These are phyloP conservation scores for Daldinia caldariorum DNA, from an alignment of 495 filamentous ascomycete species.

Conservation along the genomic window DNA sequence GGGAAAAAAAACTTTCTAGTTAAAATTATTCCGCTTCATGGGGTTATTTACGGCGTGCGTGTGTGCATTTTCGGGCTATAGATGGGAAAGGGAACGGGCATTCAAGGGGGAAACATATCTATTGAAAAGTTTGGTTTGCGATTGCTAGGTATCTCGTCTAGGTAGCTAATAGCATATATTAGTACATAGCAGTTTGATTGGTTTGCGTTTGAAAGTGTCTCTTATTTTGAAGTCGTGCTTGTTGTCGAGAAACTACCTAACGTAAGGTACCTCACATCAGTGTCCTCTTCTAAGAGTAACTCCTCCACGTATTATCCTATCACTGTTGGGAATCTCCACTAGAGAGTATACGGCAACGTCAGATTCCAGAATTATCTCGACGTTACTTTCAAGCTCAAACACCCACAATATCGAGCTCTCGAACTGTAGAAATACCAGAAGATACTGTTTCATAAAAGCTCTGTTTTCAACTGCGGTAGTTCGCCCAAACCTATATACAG, in stretches of 20 bases:
- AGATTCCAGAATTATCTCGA: not conserved
- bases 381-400: not conserved
- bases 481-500: slow-evolving; percentile 48
- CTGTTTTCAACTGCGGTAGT: slow-evolving; percentile 18
- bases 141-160: not conserved
- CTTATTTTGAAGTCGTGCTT: not conserved
- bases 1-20: not conserved
- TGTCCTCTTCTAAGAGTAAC: not conserved
- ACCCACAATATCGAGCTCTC: not conserved
- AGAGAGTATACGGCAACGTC: not conserved
- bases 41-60: slow-evolving; percentile 7
- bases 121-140: slow-evolving; percentile 7
- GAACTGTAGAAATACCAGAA: not conserved
- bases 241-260: not conserved
- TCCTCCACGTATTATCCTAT: not conserved
- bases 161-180: slow-evolving; percentile 1
- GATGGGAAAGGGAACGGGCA: slow-evolving; percentile 12
- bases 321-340: not conserved
- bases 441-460: slow-evolving; percentile 2
- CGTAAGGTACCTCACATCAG: too few species aligned
- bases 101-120: not conserved
- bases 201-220: not conserved
- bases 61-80: slow-evolving; percentile 1
- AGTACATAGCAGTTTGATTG: not conserved
- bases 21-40: slow-evolving; percentile 7